Evolutionary conservation across 257 asterid genomes (phyloP), one percentile per base, ranked within the genome.

Genomic region (Solanum rostratum): DNA sequence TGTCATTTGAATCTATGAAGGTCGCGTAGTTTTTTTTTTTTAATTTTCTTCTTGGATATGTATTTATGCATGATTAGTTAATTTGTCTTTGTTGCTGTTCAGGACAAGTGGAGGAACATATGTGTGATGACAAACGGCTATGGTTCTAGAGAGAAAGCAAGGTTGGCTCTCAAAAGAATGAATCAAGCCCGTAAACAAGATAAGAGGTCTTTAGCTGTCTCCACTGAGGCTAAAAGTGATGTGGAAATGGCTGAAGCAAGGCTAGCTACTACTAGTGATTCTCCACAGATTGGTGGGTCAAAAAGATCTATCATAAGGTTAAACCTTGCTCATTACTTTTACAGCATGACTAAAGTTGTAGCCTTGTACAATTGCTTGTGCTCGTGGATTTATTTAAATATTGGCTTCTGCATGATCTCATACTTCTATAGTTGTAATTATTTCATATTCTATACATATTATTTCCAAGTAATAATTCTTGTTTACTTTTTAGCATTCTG

Each of bases 21-120:
- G 81, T 52, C 80, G 27, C 11, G 29, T 65, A 65, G 49, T 45
- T 22, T 53, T 18, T 18, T 18, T 3, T 55, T 79, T 57, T 29
- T 14, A n/a, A n/a, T 3, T 52, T 74, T 19, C 22, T n/a, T n/a
- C 14, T 30, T 27, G 11, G 39, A n/a, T 49, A 46, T 76, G 9
- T 49, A 30, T 11, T 13, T 66, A 33, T 83, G 85, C 66, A 65
- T 66, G 79, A 79, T 49, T 43, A 20, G 29, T 53, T 62, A 65
- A 84, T 69, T 83, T 83, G 53, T 88, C 80, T 88, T 81, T 79
- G 83, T 84, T 79, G 79, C 76, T 84, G 85, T 83, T 84, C 86
- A 96, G 99, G 99, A 96, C 87, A 96, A 96, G 89, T 96, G 99
- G 99, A 91, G 98, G 93, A 96, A 96, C 91, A 91, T 96, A 97